These are phyloP conservation scores for Austroboletus niveus DNA, from an alignment of 1,284 basidiomycete genomes.

Conservation along the genomic window DNA sequence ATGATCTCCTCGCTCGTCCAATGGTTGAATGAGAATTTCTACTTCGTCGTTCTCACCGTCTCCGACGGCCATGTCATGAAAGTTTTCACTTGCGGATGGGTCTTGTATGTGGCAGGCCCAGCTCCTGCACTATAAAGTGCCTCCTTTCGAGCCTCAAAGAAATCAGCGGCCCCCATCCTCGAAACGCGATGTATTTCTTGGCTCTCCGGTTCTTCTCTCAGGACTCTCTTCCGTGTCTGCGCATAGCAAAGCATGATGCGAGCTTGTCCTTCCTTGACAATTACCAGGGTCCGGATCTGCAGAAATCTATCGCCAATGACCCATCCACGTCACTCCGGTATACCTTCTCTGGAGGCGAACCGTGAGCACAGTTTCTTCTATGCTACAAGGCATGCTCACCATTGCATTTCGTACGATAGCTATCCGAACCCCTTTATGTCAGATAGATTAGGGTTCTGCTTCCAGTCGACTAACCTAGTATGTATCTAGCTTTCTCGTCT, in stretches of 20 bases:
- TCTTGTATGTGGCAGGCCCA: not conserved
- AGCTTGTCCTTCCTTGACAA: conserved; percentile 16
- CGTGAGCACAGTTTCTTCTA: conserved; percentile 6
- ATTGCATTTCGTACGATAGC: conserved; percentile 2
- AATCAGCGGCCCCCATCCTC: conserved; percentile 4
- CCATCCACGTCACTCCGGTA: conserved; percentile 19
- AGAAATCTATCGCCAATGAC: conserved; percentile 16
- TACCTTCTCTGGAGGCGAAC: conserved; percentile 18
- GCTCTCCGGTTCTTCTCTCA: conserved; percentile 8
- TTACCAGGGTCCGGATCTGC: conserved; percentile 17
- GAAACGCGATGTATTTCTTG: conserved; percentile 9
- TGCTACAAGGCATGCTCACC: not conserved
- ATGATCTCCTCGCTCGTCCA: no score
- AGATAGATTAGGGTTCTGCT: conserved; percentile 18
- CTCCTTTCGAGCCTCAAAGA: not conserved
- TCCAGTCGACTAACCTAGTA: conserved; percentile 20
- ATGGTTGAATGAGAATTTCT: no score
- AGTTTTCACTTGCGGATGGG: not conserved
- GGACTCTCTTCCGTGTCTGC: conserved; percentile 10
- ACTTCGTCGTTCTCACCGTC: no score
- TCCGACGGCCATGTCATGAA: not conserved
- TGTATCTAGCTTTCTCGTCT: not conserved
- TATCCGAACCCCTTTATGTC: conserved; percentile 21
- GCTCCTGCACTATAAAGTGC: conserved; percentile 10
- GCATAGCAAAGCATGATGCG: conserved; percentile 6